Evolutionary conservation across 2,329 filamentous ascomycete species (phyloP).

Genomic region (Colletotrichum tanaceti): DNA sequence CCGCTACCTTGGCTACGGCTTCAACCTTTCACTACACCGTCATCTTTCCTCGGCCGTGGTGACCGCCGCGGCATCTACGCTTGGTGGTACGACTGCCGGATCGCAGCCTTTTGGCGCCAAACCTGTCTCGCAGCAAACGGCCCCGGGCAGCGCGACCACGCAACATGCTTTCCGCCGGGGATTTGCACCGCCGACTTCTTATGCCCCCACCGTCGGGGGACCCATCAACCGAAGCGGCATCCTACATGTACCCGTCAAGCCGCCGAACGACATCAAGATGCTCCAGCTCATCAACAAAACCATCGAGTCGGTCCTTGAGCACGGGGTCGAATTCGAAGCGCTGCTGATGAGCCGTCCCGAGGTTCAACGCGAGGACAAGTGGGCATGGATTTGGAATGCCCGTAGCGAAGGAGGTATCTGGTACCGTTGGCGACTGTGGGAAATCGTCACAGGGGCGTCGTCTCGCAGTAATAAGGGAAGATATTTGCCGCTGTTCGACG

Average conservation of each 20-base stretch:
- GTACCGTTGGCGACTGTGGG: slow-evolving; percentile 93
- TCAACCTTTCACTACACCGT: slow-evolving; percentile 81
- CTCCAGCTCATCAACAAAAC: slow-evolving; percentile 89
- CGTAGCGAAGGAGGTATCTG: slow-evolving; percentile 83
- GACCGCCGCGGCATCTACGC: slow-evolving; percentile 54
- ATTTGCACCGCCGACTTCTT: slow-evolving; percentile 83
- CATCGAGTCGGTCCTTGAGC: slow-evolving; percentile 80
- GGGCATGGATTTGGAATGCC: slow-evolving; percentile 94
- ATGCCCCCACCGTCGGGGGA: slow-evolving; percentile 58
- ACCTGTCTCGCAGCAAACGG: slow-evolving; percentile 61
- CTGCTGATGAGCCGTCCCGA: slow-evolving; percentile 87
- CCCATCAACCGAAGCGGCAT: slow-evolving; percentile 59
- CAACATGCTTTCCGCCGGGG: slow-evolving; percentile 64
- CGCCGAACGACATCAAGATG: slow-evolving; percentile 81
- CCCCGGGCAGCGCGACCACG: slow-evolving; percentile 51
- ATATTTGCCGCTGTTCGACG: slow-evolving; percentile 78
- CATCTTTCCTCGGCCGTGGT: slow-evolving; percentile 82
- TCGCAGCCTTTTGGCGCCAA: slow-evolving; percentile 84
- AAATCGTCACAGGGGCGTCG: slow-evolving; percentile 77
- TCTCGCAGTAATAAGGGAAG: slow-evolving; percentile 59
- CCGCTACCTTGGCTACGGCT: slow-evolving; percentile 85
- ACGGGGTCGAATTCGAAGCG: slow-evolving; percentile 90
- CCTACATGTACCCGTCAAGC: slow-evolving; percentile 76
- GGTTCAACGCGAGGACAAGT: slow-evolving; percentile 87
- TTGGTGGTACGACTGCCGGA: slow-evolving; percentile 58